A percentile compares a stretch with the other conserved stretches of the same genome.
These are phyloP conservation scores for Phytophthora pluvialis DNA, from an alignment of 352 stramenopile genomes.

Conservation along the genomic window DNA sequence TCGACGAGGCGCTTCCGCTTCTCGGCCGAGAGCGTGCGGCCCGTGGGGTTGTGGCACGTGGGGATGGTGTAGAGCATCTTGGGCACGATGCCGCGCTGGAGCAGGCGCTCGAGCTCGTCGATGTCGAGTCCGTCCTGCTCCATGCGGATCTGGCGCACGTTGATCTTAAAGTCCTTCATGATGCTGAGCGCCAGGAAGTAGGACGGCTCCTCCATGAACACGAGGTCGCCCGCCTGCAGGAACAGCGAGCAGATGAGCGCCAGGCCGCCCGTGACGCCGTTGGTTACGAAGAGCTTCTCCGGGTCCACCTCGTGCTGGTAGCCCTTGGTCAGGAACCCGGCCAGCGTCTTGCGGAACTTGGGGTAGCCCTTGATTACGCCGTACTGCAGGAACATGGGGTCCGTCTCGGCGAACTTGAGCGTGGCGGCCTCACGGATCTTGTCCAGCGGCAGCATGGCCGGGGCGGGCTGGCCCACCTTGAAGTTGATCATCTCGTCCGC, in stretches of 20 bases:
- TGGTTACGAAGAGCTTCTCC: constrained; percentile 93
- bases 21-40: constrained; percentile 80
- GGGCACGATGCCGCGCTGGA: constrained; percentile 75
- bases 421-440: constrained; percentile 82
- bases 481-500: constrained; percentile 91
- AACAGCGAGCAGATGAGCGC: constrained; percentile 90
- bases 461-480: constrained; percentile 86
- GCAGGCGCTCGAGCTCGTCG: constrained; percentile 85
- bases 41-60: constrained; percentile 95
- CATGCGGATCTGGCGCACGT: constrained; percentile 91
- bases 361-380: constrained; percentile 89
- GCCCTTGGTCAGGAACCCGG: constrained; percentile 80
- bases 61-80: constrained; percentile 96
- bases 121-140: constrained; percentile 88
- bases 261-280: constrained; percentile 93
- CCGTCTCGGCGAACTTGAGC: constrained; percentile 85
- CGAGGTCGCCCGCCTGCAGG: constrained; percentile 87
- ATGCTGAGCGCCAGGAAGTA: constrained; percentile 95
- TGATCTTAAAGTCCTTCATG: constrained; percentile 94
- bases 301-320: constrained; percentile 80
- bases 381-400: constrained; percentile 91
- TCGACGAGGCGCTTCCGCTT: constrained; percentile 90
- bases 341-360: constrained; percentile 81
- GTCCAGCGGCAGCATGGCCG: constrained; percentile 86
- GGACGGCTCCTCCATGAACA: constrained; percentile 94